Evolutionary conservation across 495 filamentous ascomycete genomes (phyloP), one percentile per base, ranked within the genome.

Genomic region (Daldinia caldariorum): DNA sequence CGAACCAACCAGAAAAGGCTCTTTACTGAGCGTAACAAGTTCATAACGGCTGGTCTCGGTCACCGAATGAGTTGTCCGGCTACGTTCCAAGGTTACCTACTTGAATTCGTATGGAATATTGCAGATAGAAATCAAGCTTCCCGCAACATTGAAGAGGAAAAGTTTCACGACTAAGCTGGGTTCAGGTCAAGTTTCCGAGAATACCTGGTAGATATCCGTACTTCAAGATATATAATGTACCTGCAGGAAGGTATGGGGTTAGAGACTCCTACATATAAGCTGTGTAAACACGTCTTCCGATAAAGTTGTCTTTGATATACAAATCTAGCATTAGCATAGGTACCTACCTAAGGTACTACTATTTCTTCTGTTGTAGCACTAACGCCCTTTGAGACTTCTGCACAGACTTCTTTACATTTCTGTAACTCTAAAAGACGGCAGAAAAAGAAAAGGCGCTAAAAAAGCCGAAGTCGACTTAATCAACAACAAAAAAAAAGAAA

Each of bases 61-160:
- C 64, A 49, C 63, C 39, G 41, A 63, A 64, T 70, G 61, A 60
- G 55, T 63, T 66, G 66, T 63, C 57, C 51, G 59, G 59, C 22
- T 62, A 37, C 37, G 53, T 60, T 47, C n/a, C 37, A 66, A 69
- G 71, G 74, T 73, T 69, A 71, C 67, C 62, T 74, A 66, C 71
- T 47, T 68, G 60, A 58, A 70, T 61, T 53, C 8, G 50, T 58
- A 60, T 64, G 68, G 74, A 49, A 47, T 59, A 64, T 43, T 72
- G 71, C 74, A 74, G 74, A 55, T 29, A 38, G 43, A 37, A 49
- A 66, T 16, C n/a, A 71, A 38, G 31, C 35, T 67, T 63, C 59
- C 63, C 55, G 63, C 51, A 26, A 61, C 39, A 22, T 18, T 13
- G 47, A 29, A 50, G 47, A 50, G 26, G 47, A 50, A 35, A 1